These are phyloP conservation scores for Strigomonas culicis DNA, from an alignment of 208 protist species.

Conservation along the genomic window DNA sequence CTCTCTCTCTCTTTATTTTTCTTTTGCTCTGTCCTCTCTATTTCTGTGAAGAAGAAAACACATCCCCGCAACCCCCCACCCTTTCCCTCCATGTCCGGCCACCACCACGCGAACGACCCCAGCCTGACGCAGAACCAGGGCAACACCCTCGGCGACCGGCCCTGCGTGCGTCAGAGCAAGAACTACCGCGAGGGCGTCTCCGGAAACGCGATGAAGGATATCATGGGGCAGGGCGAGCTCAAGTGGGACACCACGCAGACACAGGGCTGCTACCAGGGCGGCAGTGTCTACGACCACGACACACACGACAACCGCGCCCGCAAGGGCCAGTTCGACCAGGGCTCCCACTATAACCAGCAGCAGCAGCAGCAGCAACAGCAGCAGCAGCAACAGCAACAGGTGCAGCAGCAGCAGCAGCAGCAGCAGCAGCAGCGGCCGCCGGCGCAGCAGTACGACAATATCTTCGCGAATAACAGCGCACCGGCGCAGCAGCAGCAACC, in stretches of 20 bases:
- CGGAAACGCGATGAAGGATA: constrained; percentile 85
- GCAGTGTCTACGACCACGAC: constrained; percentile 69
- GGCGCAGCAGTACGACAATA: not conserved
- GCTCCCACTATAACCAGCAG: constrained; percentile 10
- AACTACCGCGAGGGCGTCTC: constrained; percentile 75
- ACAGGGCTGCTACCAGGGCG: constrained; percentile 74
- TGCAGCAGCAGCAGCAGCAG: constrained; percentile 18
- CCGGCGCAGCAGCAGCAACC: constrained; percentile 10
- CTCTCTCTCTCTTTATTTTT: not conserved
- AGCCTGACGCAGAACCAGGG: constrained; percentile 82
- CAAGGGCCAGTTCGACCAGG: not conserved
- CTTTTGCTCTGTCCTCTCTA: no score
- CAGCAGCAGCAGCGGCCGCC: constrained; percentile 17
- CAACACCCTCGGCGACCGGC: constrained; percentile 83
- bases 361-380: constrained; percentile 17
- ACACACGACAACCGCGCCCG: constrained; percentile 28
- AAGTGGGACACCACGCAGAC: constrained; percentile 77
- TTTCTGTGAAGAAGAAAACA: no score
- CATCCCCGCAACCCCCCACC: no score
- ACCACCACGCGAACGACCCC: constrained; percentile 54
- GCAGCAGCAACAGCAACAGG: constrained; percentile 3
- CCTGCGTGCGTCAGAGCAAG: constrained; percentile 83
- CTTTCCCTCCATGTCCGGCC: constrained; percentile 50
- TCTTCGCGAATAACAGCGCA: not conserved
- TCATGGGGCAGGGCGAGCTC: constrained; percentile 75